Evolutionary conservation across 441 rosid genomes (phyloP).

Genomic region (Syzygium syzygioides): DNA sequence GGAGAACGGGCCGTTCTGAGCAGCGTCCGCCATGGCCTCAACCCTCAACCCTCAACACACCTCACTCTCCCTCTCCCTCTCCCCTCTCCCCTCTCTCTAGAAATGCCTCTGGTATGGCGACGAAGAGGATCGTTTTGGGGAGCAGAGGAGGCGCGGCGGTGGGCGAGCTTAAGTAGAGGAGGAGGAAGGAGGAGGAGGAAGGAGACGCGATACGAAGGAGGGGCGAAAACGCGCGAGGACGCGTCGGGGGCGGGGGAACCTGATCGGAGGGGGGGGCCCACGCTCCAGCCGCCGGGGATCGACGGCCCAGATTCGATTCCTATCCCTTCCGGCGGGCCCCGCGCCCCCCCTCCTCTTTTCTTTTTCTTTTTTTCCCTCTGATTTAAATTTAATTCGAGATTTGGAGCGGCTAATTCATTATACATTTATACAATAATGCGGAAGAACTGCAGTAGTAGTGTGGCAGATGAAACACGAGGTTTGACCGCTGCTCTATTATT

Average conservation of each 20-base stretch:
- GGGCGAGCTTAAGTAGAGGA: not conserved
- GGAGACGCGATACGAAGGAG: conserved; percentile 7
- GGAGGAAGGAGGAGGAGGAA: not conserved
- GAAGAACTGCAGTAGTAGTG: not conserved
- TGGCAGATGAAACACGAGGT: not conserved
- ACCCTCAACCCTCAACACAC: not conserved
- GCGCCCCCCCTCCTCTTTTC: not conserved
- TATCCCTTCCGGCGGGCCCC: not conserved
- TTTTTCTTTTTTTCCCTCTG: rapidly evolving
- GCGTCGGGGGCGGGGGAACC: conserved; percentile 1
- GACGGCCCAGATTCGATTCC: conserved; percentile 14
- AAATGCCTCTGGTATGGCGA: not conserved
- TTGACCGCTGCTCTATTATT: not conserved
- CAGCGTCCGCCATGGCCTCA: conserved; percentile 22
- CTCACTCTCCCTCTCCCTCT: not conserved
- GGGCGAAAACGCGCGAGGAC: conserved; percentile 26
- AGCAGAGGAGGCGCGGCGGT: not conserved
- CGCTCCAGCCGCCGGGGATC: conserved; percentile 60
- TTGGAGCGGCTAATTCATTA: not conserved
- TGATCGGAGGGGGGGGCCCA: conserved; percentile 41
- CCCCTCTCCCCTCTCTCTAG: not conserved
- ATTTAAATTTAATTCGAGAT: not conserved
- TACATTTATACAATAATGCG: conserved; percentile 4
- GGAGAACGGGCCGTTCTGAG: conserved; percentile 32
- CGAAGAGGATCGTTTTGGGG: not conserved